These are phyloP conservation scores for Sutorius australiensis DNA, from an alignment of 768 basidiomycete genomes.

Conservation along the genomic window DNA sequence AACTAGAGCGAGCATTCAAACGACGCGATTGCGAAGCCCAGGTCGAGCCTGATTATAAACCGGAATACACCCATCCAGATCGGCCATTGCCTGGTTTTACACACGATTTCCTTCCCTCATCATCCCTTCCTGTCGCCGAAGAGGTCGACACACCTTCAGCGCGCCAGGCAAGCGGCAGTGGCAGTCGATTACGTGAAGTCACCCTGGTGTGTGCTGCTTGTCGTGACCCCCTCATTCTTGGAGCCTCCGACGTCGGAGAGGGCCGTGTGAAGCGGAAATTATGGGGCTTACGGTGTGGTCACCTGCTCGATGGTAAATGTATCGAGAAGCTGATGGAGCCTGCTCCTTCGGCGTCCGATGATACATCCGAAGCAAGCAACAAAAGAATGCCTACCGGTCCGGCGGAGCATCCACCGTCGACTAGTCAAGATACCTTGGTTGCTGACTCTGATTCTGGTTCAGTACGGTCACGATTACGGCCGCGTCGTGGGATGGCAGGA, in stretches of 20 bases:
- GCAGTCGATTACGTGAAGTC: conserved; percentile 30
- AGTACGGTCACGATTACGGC: conserved; percentile 59
- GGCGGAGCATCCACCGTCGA: background rate
- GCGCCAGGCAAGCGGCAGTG: conserved; percentile 22
- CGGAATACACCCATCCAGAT: conserved; percentile 62
- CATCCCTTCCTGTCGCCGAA: conserved; percentile 31
- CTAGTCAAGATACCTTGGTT: conserved; percentile 29
- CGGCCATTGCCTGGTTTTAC: conserved; percentile 60
- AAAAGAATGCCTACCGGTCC: conserved; percentile 13
- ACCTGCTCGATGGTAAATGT: conserved; percentile 77
- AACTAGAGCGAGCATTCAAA: conserved; percentile 24
- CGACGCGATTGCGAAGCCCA: conserved; percentile 12
- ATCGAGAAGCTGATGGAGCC: conserved; percentile 55
- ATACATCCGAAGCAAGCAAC: conserved; percentile 7
- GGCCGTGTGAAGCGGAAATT: conserved; percentile 48
- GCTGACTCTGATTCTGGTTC: conserved; percentile 29
- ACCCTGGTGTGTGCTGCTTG: conserved; percentile 68
- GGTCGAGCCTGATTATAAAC: conserved; percentile 44
- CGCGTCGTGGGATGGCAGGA: conserved; percentile 32
- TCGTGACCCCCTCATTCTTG: conserved; percentile 57
- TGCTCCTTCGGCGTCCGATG: conserved; percentile 5
- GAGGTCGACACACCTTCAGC: conserved; percentile 41
- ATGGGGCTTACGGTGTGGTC: conserved; percentile 75
- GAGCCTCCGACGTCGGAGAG: conserved; percentile 44
- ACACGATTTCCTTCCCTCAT: conserved; percentile 53